Evolutionary conservation across 1,139 yeast genomes (phyloP).

Genomic region (Suzukiozyma palmioleophila): DNA sequence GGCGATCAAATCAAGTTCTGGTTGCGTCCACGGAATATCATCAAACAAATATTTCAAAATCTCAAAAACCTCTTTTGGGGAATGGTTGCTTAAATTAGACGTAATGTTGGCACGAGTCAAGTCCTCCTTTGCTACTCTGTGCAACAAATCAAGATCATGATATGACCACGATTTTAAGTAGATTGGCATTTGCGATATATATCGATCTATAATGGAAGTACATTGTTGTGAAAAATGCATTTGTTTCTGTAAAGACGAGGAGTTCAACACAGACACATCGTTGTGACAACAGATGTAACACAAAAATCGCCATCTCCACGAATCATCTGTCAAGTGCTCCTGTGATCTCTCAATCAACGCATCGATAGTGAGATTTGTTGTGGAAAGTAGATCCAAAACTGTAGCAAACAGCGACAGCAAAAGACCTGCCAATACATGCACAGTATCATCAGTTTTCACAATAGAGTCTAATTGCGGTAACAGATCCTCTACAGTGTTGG

Average conservation of each 20-base stretch:
- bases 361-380: background rate
- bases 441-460: background rate
- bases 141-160: background rate
- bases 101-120: background rate
- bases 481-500: too few relatives aligned
- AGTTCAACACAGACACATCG: background rate
- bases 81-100: background rate
- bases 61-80: background rate
- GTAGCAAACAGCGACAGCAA: background rate
- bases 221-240: background rate
- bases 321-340: background rate
- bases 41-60: background rate
- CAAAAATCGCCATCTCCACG: conserved; percentile 2
- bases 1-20: background rate
- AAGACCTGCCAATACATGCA: background rate
- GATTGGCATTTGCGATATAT: background rate
- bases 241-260: background rate
- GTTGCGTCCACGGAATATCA: conserved; percentile 2
- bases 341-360: background rate
- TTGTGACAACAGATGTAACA: background rate
- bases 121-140: background rate
- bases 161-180: conserved; percentile 1
- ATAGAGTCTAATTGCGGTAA: too few relatives aligned
- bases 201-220: background rate
- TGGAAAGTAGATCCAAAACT: background rate